Base-by-base conservation (phyloP, 257 asterid genomes). In the Solanum virginianum region DNA sequence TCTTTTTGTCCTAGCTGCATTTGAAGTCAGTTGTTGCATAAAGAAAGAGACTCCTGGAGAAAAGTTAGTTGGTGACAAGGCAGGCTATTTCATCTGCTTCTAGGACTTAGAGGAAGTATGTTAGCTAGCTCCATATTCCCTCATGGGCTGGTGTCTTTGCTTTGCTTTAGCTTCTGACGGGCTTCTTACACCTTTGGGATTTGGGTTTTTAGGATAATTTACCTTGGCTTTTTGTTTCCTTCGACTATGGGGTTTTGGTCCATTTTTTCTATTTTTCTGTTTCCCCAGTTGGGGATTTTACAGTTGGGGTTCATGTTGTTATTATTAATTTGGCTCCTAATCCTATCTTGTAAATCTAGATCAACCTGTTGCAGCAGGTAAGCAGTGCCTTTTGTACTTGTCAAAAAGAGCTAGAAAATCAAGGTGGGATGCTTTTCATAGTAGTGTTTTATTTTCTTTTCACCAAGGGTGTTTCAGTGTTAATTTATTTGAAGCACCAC, bases 321-420 rank as follows among this genome's bases (percentile, higher is more conserved):
- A 39, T 47, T 47, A 74, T 81, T 10, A 49, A 63, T 54, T 84
- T 60, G 87, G 85, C 71, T 65, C 68, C 57, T 41, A 62, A 45
- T 83, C 81, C 80, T 66, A 68, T 85, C 88, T 85, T 89, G 89
- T 89, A 55, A 66, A 72, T 81, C 55, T 85, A 86, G 89, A 87
- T 63, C 55, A 24, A 8, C 54, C 59, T 29, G 26, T 16, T 79
- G 56, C 20, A 15, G 80, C 49, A 84, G 10, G 63, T 12, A 39
- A 36, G 17, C 17, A 36, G 39, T 68, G 83, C 24, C 29, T 57
- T 85, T 83, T 80, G 72, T 80, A 63, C 82, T 83, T 15, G 79
- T 85, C 22, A 89, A 86, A 86, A 83, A 83, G 87, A 62, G 90
- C 75, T 85, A 85, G 84, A 60, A 55, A 55, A 60, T 75, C 86